A percentile compares a stretch with the other conserved stretches of the same genome.
Conservation (phyloP, 768 basidiomycete species). For the Mycena haematopus region DNA sequence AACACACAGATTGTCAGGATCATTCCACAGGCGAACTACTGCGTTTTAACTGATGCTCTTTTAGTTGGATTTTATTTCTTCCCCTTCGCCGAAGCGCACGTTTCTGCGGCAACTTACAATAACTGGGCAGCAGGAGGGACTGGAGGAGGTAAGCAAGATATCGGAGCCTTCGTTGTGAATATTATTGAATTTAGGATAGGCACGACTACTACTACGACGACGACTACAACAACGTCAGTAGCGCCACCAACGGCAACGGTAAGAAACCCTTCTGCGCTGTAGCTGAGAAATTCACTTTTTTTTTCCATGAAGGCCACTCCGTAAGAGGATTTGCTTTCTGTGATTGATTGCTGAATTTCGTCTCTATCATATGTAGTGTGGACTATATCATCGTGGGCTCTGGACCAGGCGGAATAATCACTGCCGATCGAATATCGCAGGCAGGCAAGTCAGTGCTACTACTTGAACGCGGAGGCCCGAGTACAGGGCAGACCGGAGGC, state of each 20-base stretch:
- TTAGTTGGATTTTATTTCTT: constrained; percentile 67
- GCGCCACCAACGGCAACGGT: constrained; percentile 40
- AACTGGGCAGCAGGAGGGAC: constrained; percentile 57
- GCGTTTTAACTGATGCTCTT: neutral
- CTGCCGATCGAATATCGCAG: constrained; percentile 64
- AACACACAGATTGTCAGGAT: constrained; percentile 64
- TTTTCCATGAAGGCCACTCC: constrained; percentile 9
- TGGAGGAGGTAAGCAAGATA: constrained; percentile 39
- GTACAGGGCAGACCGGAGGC: constrained; percentile 64
- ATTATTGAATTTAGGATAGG: constrained; percentile 18
- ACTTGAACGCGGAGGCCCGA: constrained; percentile 69
- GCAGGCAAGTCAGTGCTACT: constrained; percentile 68
- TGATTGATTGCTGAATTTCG: neutral
- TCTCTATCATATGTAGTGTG: constrained; percentile 32
- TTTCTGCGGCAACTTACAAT: constrained; percentile 51
- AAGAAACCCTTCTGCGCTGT: constrained; percentile 15
- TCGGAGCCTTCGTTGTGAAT: neutral
- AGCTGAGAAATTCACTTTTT: neutral
- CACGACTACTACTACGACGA: constrained; percentile 39
- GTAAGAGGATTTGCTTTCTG: neutral
- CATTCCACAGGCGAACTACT: neutral
- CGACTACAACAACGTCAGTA: constrained; percentile 44
- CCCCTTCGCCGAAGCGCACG: constrained; percentile 53
- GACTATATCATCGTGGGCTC: constrained; percentile 65
- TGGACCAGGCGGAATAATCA: constrained; percentile 64